Percentiles rank a stretch among this genome's conserved stretches.
phyloP scores from a whole-genome alignment of 176 grass and related monocot species.

The Ensete glaucum region DNA sequence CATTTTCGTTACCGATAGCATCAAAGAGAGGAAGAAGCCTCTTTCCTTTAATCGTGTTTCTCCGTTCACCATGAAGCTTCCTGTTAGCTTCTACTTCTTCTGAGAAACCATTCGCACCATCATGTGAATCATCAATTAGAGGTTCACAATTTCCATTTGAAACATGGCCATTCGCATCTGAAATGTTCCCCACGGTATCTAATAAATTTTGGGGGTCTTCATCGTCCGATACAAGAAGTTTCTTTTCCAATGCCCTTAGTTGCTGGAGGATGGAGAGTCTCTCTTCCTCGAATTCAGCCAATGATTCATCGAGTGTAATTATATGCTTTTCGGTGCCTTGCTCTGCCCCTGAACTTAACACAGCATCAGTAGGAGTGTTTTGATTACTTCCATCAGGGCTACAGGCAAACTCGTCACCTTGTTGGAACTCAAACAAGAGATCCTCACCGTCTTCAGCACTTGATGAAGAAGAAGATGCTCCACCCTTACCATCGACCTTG shows the following conservation, averaged over 20 bases:
- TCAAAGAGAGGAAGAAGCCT: constrained; percentile 90
- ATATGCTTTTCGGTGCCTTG: constrained; percentile 49
- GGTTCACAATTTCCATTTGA: constrained; percentile 15
- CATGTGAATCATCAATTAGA: constrained; percentile 11
- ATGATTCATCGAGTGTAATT: constrained; percentile 46
- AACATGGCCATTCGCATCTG: constrained; percentile 37
- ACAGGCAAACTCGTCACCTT: constrained; percentile 53
- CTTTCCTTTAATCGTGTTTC: constrained; percentile 46
- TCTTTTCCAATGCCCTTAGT: constrained; percentile 71
- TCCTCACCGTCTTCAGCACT: constrained; percentile 76
- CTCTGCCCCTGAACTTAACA: constrained; percentile 24
- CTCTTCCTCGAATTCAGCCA: constrained; percentile 85
- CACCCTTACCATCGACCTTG: constrained; percentile 49
- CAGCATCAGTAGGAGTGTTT: constrained; percentile 50
- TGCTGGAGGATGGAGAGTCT: constrained; percentile 83
- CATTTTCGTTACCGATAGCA: constrained; percentile 36
- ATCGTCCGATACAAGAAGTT: constrained; percentile 62
- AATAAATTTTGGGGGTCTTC: constrained; percentile 38
- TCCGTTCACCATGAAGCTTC: constrained; percentile 40
- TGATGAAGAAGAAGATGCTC: constrained; percentile 71
- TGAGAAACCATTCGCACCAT: constrained; percentile 43
- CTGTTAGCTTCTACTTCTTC: constrained; percentile 41
- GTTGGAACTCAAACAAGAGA: constrained; percentile 49
- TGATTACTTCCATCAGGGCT: constrained; percentile 46
- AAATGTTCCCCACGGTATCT: constrained; percentile 37